Conservation (phyloP, 2,329 filamentous ascomycete species). For the Colletotrichum viniferum region DNA sequence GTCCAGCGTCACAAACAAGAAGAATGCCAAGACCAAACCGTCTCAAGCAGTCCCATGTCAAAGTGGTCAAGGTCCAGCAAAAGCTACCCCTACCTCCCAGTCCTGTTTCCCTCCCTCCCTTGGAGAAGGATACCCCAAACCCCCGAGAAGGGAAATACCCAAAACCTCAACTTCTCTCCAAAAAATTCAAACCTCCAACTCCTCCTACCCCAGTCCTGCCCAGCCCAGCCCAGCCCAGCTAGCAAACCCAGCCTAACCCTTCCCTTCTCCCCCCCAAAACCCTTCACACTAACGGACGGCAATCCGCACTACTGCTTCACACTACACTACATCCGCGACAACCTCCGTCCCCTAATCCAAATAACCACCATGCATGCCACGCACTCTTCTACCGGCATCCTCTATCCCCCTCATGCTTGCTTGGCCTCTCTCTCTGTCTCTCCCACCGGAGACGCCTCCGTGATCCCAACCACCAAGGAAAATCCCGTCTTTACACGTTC, state of each 20-base stretch:
- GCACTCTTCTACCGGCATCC: background rate
- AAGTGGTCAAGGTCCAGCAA: background rate
- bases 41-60: background rate
- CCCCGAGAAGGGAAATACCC: background rate
- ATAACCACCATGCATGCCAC: background rate
- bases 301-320: slow-evolving; percentile 4
- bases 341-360: background rate
- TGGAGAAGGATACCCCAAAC: background rate
- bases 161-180: background rate
- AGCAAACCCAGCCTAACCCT: background rate
- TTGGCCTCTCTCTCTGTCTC: background rate
- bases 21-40: background rate
- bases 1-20: background rate
- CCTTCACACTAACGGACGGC: background rate
- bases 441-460: background rate
- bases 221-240: background rate
- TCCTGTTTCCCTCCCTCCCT: background rate
- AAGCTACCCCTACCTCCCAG: background rate
- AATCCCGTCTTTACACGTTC: background rate
- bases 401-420: background rate
- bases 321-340: slow-evolving; percentile 10
- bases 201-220: background rate
- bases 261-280: background rate
- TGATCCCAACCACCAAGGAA: background rate
- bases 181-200: background rate